A percentile compares a stretch with the other conserved stretches of the same genome.
These are phyloP conservation scores for Hibiscus trionum DNA, from an alignment of 345 rosid genomes.

Conservation along the genomic window DNA sequence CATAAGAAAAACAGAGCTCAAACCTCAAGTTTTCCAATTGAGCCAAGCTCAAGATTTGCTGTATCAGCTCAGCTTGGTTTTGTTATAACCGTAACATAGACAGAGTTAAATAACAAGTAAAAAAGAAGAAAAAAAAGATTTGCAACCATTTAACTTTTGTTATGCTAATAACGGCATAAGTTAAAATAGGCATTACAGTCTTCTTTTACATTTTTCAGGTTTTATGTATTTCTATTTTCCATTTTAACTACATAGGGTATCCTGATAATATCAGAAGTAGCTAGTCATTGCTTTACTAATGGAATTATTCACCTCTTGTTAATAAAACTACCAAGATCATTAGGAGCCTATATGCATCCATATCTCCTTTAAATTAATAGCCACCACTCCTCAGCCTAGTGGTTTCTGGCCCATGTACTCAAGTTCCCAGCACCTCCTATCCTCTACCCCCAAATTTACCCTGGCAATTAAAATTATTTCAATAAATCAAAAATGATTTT, in stretches of 20 bases:
- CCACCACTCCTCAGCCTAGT: neutral
- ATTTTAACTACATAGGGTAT: neutral
- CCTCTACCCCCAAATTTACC: neutral
- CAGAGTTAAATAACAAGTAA: neutral
- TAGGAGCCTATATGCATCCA: neutral
- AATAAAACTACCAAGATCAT: neutral
- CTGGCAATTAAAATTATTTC: neutral
- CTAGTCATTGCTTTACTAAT: neutral
- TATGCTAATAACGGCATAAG: neutral
- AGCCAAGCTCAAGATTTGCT: neutral
- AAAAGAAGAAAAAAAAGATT: neutral
- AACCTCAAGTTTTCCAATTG: neutral
- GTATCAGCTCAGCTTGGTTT: neutral
- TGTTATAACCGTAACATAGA: neutral
- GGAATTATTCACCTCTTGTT: no score
- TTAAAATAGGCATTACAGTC: neutral
- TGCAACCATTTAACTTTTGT: neutral
- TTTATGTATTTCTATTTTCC: neutral
- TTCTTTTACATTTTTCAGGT: neutral
- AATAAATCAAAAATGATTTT: neutral
- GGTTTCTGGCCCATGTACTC: neutral
- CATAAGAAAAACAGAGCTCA: neutral
- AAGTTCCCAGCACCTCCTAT: neutral
- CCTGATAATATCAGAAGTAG: neutral
- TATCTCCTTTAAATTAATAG: neutral